phyloP scores from a whole-genome alignment of 768 basidiomycete species.

The Macrolepiota fuliginosa region DNA sequence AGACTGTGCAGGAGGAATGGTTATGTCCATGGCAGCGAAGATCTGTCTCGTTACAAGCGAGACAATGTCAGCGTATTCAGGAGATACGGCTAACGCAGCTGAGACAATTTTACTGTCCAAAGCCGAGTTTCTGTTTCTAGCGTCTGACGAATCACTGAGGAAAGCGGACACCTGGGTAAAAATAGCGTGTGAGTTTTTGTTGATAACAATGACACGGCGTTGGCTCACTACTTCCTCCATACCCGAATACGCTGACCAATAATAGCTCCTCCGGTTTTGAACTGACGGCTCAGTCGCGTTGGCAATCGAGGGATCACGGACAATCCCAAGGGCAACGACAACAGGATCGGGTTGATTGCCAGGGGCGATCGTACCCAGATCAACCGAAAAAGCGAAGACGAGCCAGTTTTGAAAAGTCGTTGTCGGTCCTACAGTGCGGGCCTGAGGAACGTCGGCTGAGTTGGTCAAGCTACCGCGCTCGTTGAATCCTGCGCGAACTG shows the following conservation, averaged over 20 bases:
- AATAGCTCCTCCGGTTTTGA: constrained; percentile 33
- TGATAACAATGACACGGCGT: neutral
- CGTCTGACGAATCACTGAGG: constrained; percentile 35
- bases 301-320: constrained; percentile 33
- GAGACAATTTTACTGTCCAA: constrained; percentile 37
- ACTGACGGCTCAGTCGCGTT: constrained; percentile 23
- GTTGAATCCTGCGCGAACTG: no score
- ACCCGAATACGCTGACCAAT: constrained; percentile 29
- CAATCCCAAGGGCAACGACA: constrained; percentile 36
- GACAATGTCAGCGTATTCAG: constrained; percentile 38
- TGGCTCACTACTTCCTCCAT: constrained; percentile 30
- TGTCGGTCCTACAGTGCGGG: no score
- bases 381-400: constrained; percentile 47
- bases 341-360: constrained; percentile 25
- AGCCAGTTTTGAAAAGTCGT: no score
- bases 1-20: constrained; percentile 26
- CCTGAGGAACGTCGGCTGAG: constrained; percentile 36
- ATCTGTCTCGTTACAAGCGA: constrained; percentile 43
- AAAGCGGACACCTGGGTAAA: constrained; percentile 37
- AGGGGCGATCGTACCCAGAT: constrained; percentile 37
- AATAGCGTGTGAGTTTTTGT: neutral
- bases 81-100: constrained; percentile 35
- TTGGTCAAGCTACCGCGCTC: constrained; percentile 38
- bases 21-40: constrained; percentile 46
- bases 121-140: constrained; percentile 29